Evolutionary conservation across 2,329 filamentous ascomycete genomes (phyloP).

Genomic region (Acephala macrosclerotiorum): DNA sequence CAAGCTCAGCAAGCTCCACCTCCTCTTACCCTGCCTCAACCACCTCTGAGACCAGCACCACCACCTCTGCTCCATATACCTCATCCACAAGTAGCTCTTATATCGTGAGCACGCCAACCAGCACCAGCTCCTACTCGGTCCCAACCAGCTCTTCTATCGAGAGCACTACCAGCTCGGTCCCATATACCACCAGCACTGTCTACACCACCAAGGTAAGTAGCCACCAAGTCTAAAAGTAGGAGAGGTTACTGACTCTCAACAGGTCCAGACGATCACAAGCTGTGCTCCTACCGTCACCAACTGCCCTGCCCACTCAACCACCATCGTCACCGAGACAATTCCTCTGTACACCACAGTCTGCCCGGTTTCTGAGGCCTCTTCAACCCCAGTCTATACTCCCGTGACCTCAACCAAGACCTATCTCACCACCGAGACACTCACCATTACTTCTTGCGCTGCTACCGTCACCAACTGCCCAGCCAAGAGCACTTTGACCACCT

Average conservation of each 20-base stretch:
- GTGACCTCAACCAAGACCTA: conserved; percentile 55
- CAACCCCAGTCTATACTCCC: conserved; percentile 43
- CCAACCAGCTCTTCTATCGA: background rate
- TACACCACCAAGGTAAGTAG: background rate
- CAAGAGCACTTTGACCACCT: conserved; percentile 1
- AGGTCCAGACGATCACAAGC: conserved; percentile 57
- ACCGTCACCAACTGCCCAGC: conserved; percentile 40
- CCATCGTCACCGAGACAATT: conserved; percentile 47
- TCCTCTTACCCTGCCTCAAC: conserved; percentile 5
- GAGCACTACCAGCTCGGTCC: background rate
- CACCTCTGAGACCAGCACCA: background rate
- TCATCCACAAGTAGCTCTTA: conserved; percentile 42
- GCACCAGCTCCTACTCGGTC: background rate
- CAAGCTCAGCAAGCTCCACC: conserved; percentile 11
- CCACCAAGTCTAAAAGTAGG: conserved; percentile 35
- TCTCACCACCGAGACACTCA: conserved; percentile 51
- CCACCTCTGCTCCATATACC: conserved; percentile 2
- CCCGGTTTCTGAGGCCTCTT: conserved; percentile 42
- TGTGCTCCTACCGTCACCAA: conserved; percentile 55
- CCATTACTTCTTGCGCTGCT: conserved; percentile 38
- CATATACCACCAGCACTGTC: background rate
- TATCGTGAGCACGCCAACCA: background rate
- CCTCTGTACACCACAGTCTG: conserved; percentile 48
- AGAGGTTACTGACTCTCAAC: conserved; percentile 53
- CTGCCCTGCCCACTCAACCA: conserved; percentile 53